Evolutionary conservation across 768 basidiomycete genomes (phyloP), one percentile per base, ranked within the genome.

Genomic region (Chlorophyllum brunneum): DNA sequence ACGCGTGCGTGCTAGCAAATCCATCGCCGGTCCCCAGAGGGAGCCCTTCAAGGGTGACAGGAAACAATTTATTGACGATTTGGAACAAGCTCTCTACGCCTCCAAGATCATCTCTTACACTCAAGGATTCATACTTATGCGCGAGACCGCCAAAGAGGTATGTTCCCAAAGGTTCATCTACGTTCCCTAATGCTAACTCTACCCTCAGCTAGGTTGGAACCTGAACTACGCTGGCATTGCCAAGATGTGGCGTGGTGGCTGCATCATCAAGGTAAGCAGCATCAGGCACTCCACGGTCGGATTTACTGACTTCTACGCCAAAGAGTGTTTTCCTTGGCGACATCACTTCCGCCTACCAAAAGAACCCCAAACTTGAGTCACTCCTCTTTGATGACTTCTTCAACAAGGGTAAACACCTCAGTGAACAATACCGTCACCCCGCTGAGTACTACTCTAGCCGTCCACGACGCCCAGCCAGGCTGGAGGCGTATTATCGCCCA

Each of bases 101-200:
- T 97, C 95, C 62, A 99, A 99, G 81, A 94, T 99, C 70, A 95
- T 98, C 64, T 98, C 95, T 26, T 99, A 99, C 79, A 92, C 95
- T 4, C 97, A 99, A 73, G 97, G 97, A 59, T 99, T 98, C 80
- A 95, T 99, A 85, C 83, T 99, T 64, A 97, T 99, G 94, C 81
- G 97, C 59, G 89, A 98, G 73, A 95, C 94, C 44, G 97, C 95
- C 38, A 92, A 92, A 70, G 94, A 97, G 79, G 87, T 84, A 41
- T 51, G 70, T 62, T 10, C 20, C 16, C n/a, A 16, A 8, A 5
- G 37, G 27, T 39, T 16, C 3, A 15, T 29, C n/a, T 18, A 39
- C 10, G 13, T 20, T 13, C 6, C 18, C n/a, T 18, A 20, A 44
- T 46, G 34, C 34, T 53, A 18, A 33, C 7, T n/a, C 9, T 26